phyloP scores from a whole-genome alignment of 768 basidiomycete genomes.

The Antrodiella citrinella region DNA sequence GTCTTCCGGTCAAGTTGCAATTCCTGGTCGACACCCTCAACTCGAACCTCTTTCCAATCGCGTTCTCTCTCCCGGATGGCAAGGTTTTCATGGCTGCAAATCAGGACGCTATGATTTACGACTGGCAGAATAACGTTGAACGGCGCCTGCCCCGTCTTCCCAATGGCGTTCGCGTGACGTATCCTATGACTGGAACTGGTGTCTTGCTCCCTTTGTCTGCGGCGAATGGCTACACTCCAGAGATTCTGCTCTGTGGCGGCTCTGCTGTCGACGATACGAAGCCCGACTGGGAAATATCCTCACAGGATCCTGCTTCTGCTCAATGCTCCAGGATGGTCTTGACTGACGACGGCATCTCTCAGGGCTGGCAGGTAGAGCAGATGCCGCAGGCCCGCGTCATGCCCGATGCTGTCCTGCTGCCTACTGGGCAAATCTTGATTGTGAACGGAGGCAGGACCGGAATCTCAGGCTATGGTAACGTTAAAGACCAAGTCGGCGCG shows the following conservation, averaged over 20 bases:
- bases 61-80: constrained; percentile 63
- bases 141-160: constrained; percentile 57
- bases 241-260: constrained; percentile 73
- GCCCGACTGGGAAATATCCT: constrained; percentile 55
- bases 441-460: constrained; percentile 71
- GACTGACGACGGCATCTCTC: constrained; percentile 51
- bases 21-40: constrained; percentile 68
- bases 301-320: constrained; percentile 62
- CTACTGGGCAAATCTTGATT: constrained; percentile 65
- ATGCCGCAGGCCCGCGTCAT: constrained; percentile 72
- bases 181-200: constrained; percentile 74
- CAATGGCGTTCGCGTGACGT: constrained; percentile 73
- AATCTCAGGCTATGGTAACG: constrained; percentile 75
- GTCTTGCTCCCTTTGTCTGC: constrained; percentile 66
- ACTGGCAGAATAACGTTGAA: constrained; percentile 62
- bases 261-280: constrained; percentile 55
- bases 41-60: constrained; percentile 79
- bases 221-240: constrained; percentile 53
- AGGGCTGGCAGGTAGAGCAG: constrained; percentile 67
- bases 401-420: constrained; percentile 76
- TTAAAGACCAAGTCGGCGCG: constrained; percentile 54
- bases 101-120: constrained; percentile 70
- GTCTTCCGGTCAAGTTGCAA: constrained; percentile 52
- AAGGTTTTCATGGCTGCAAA: constrained; percentile 73
- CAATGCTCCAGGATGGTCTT: constrained; percentile 69